Conservation (phyloP, 129 eudicot species). For the Cynara cardunculus region DNA sequence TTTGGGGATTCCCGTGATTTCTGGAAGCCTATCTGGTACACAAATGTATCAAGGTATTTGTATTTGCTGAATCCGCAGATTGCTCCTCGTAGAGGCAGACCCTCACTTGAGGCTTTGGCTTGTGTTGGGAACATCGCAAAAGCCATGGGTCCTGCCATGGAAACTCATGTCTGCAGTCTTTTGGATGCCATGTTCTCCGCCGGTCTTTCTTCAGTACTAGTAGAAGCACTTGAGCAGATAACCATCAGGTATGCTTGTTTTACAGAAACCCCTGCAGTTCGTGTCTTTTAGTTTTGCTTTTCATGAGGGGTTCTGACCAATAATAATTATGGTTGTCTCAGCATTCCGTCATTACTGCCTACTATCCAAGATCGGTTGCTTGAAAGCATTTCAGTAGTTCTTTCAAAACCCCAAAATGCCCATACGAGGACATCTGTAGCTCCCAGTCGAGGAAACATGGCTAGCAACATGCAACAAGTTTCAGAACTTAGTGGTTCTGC, state of each 20-base stretch:
- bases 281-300: slow-evolving; percentile 1
- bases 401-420: slow-evolving; percentile 60
- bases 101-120: slow-evolving; percentile 91
- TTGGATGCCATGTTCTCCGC: slow-evolving; percentile 87
- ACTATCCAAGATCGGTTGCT: slow-evolving; percentile 84
- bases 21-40: background rate
- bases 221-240: slow-evolving; percentile 84
- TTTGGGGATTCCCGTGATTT: slow-evolving; percentile 3
- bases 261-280: background rate
- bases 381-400: slow-evolving; percentile 70
- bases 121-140: slow-evolving; percentile 94
- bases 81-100: slow-evolving; percentile 97
- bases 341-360: slow-evolving; percentile 88
- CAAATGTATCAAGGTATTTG: background rate
- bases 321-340: slow-evolving; percentile 25
- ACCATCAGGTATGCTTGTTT: slow-evolving; percentile 50
- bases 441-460: slow-evolving; percentile 40
- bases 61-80: slow-evolving; percentile 47
- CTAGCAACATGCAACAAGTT: slow-evolving; percentile 47
- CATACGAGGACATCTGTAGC: slow-evolving; percentile 54
- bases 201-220: slow-evolving; percentile 75
- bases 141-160: slow-evolving; percentile 93
- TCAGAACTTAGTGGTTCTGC: slow-evolving; percentile 79
- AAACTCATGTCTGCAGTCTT: slow-evolving; percentile 76
- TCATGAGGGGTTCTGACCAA: slow-evolving; percentile 13